Evolutionary conservation across 2,329 filamentous ascomycete species (phyloP), one percentile per base, ranked within the genome.

Genomic region (Berkeleyomyces rouxiae): DNA sequence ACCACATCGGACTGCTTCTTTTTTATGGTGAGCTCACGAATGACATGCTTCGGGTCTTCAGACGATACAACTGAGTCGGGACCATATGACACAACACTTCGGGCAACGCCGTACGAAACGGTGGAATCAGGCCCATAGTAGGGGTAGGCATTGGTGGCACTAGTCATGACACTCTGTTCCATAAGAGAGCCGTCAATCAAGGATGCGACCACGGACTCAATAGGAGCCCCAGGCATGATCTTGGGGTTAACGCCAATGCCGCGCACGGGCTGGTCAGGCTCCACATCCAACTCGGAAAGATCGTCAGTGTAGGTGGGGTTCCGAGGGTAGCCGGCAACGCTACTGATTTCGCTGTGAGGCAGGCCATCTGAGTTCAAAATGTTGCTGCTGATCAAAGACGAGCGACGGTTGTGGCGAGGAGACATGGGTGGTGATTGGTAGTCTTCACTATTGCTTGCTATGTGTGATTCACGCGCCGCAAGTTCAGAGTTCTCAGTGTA

Each of bases 181-280:
- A 82, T 71, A 72, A 80, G 76, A 0, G 90, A 92, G 16, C 90
- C 89, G 68, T 93, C 86, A 1, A 85, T 76, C 5, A 97, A 77
- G 13, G 91, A 96, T 6, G 92, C 92, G 9, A 97, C 91, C 7
- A 87, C 88, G 11, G 91, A 96, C 72, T 96, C 91, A 0, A 95
- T 84, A 1, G 82, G 89, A 42, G 84, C 70, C 1, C 82, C 84
- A 68, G 90, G 84, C 2, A 95, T 80, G 69, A 90, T 86, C 67
- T 88, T 80, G 1, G 90, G 86, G 67, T 88, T 95, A 1, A 89
- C 85, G 49, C 81, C 86, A 57, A 90, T 74, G 23, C 81, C 82
- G 39, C 81, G 82, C 36, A 96, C 83, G 63, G 88, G 82, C 68
- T 88, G 87, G 40, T 84, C 85, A 31, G 83, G 78, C 40, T 81